These are phyloP conservation scores for Syncephalastrum monosporum DNA, from an alignment of 371 early-diverging fungal genomes.

Conservation along the genomic window DNA sequence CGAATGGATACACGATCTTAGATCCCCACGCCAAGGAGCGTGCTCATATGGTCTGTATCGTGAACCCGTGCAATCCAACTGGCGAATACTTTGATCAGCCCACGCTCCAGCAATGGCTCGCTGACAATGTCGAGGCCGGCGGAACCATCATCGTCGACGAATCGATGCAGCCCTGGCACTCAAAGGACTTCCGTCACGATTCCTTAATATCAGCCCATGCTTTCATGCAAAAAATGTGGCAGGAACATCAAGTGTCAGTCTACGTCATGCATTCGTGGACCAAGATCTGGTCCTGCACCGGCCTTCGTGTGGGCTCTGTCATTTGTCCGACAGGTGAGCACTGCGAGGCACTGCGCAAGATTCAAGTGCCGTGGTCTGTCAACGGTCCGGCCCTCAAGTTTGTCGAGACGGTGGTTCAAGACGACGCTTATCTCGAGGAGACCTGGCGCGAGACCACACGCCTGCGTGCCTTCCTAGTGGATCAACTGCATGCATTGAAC, in stretches of 20 bases:
- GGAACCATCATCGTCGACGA: constrained; percentile 82
- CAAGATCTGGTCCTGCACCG: constrained; percentile 89
- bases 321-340: constrained; percentile 76
- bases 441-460: constrained; percentile 75
- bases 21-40: constrained; percentile 45
- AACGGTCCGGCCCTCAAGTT: constrained; percentile 80
- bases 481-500: constrained; percentile 42
- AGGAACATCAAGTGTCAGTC: constrained; percentile 64
- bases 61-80: constrained; percentile 88
- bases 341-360: constrained; percentile 65
- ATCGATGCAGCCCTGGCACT: constrained; percentile 89
- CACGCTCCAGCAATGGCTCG: constrained; percentile 69
- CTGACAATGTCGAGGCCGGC: constrained; percentile 59
- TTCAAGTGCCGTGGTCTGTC: constrained; percentile 90
- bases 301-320: constrained; percentile 82
- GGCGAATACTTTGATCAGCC: constrained; percentile 76
- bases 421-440: constrained; percentile 62
- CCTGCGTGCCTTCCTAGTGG: constrained; percentile 65
- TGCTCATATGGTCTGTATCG: constrained; percentile 72
- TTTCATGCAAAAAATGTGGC: constrained; percentile 56
- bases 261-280: constrained; percentile 91
- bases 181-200: constrained; percentile 69
- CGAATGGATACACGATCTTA: constrained; percentile 66
- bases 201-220: constrained; percentile 69
- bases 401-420: constrained; percentile 73